A percentile compares a stretch with the other conserved stretches of the same genome.
Evolutionary conservation across 2,329 filamentous ascomycete genomes (phyloP).

Genomic region (Lachnellula hyalina): DNA sequence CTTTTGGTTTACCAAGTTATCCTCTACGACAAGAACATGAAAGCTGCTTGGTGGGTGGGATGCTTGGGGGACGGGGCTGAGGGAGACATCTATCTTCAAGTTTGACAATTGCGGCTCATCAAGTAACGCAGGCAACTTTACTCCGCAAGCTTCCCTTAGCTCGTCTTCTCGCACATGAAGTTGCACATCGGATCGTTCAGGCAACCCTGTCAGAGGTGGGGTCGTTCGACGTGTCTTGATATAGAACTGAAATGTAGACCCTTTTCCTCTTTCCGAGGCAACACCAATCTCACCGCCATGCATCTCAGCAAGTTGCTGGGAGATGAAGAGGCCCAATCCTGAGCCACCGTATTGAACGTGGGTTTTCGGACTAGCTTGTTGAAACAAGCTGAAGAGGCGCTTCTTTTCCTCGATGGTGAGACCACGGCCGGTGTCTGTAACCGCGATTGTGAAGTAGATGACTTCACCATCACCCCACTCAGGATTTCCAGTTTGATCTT

Average conservation of each 20-base stretch:
- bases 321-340: conserved; percentile 73
- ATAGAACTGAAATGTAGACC: conserved; percentile 70
- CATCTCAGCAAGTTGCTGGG: conserved; percentile 67
- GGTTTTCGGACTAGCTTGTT: conserved; percentile 69
- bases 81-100: neutral
- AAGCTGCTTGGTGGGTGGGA: neutral
- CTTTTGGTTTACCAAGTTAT: conserved; percentile 56
- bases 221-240: conserved; percentile 42
- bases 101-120: conserved; percentile 4
- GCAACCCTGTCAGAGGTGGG: conserved; percentile 24
- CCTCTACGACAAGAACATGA: conserved; percentile 49
- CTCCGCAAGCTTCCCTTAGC: conserved; percentile 11
- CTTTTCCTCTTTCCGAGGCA: conserved; percentile 57
- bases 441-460: conserved; percentile 65
- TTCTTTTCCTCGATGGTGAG: conserved; percentile 65
- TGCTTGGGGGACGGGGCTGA: neutral
- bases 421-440: conserved; percentile 72
- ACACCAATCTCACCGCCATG: conserved; percentile 77
- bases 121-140: conserved; percentile 5
- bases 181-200: conserved; percentile 12
- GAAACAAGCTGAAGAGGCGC: conserved; percentile 71
- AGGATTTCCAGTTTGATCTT: conserved; percentile 9
- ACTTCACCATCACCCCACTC: conserved; percentile 35
- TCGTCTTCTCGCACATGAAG: conserved; percentile 13
- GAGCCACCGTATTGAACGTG: conserved; percentile 75